Evolutionary conservation across 805 yeast species (phyloP), one percentile per base, ranked within the genome.

Genomic region (Vanderwaltozyma polyspora): DNA sequence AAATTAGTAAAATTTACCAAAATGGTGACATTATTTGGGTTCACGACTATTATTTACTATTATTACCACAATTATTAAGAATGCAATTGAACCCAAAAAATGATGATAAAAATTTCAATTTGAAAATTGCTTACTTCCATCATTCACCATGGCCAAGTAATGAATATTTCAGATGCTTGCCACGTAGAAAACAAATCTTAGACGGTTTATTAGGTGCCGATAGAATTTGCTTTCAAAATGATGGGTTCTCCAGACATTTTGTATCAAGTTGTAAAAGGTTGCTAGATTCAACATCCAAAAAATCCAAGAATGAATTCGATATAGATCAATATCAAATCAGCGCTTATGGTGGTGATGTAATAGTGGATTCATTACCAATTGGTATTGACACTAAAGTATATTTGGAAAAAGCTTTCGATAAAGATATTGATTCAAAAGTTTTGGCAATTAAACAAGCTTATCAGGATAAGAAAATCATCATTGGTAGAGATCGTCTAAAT

Each of bases 131-230:
- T 11, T 73, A 82, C 34, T 86, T 73, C 57, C 60, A 87, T 44
- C 95, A 87, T 56, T 72, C 84, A 3, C 95, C 96, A n/a, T 87
- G 89, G 68, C 95, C 96, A 10, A 77, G 94, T 18, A 78, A 86
- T 13, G 99, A 91, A 59, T 86, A 87, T 56, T 85, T 91, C 62
- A 70, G 96, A 41, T 82, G 94, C 45, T 60, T 93, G 24, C 77
- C 95, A 25, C 82, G 82, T 58, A 71, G 98, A 44, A 68, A 75
- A 37, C 79, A 82, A 50, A 63, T 91, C 32, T 66, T 91, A 38
- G 94, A 84, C 50, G 97, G 98, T 13, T 72, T 91, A 72, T 69
- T 91, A 32, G 97, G 97, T 17, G 76, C 95, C 6, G 83, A 85
- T 53, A 73, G 76, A 49, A 71, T 91, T 31, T 86, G 81, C 8